phyloP scores from a whole-genome alignment of 352 stramenopile genomes.

The Globisporangium barbulae region DNA sequence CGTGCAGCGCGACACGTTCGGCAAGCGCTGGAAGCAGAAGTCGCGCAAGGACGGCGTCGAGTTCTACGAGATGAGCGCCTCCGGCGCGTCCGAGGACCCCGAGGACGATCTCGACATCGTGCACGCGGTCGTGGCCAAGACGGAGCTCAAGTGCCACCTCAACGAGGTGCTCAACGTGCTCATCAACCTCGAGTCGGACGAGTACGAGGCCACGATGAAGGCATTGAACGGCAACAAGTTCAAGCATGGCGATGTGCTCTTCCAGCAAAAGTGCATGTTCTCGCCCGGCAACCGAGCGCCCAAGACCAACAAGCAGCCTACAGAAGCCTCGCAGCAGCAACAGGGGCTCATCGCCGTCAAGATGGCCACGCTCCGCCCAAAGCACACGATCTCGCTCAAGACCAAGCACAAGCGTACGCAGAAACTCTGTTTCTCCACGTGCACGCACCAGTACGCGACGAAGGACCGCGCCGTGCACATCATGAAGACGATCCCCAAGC shows the following conservation, averaged over 20 bases:
- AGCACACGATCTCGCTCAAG: conserved; percentile 22
- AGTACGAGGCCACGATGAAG: conserved; percentile 49
- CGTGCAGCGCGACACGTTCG: conserved; percentile 29
- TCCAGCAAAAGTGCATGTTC: conserved; percentile 37
- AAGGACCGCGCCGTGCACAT: conserved; percentile 50
- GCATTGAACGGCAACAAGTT: conserved; percentile 48
- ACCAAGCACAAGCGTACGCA: conserved; percentile 42
- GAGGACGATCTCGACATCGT: conserved; percentile 41
- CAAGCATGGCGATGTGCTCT: conserved; percentile 43
- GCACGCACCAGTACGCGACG: conserved; percentile 36
- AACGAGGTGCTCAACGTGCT: conserved; percentile 66
- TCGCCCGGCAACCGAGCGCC: conserved; percentile 5
- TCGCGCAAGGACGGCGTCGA: conserved; percentile 37
- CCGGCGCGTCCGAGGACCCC: conserved; percentile 27
- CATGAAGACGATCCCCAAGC: conserved; percentile 55
- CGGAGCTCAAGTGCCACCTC: conserved; percentile 49
- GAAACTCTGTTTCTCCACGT: conserved; percentile 48
- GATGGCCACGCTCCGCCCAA: conserved; percentile 33
- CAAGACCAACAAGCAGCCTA: not conserved
- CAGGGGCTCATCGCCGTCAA: conserved; percentile 33
- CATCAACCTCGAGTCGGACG: conserved; percentile 35
- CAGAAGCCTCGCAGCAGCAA: conserved; percentile 4
- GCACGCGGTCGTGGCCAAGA: conserved; percentile 47
- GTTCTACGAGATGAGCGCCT: conserved; percentile 39
- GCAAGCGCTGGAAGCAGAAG: conserved; percentile 32